Base-by-base conservation (phyloP, 495 filamentous ascomycete genomes). In the Recurvomyces mirabilis region DNA sequence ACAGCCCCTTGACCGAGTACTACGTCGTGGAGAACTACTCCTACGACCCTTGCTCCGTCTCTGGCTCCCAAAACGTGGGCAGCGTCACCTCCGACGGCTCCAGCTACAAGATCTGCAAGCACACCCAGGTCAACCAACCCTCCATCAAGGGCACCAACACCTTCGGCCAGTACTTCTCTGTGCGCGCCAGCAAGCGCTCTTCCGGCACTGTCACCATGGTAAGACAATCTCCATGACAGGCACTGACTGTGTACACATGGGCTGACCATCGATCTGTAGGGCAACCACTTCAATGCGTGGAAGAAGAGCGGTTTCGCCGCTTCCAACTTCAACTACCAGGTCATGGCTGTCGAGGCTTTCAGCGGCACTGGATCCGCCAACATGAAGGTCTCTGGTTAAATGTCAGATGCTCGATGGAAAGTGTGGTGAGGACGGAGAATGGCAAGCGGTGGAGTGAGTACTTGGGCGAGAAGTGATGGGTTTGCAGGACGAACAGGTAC, bases 81-180 rank as follows among this genome's bases (percentile, higher is more conserved):
- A 36, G 29, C 5, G 4, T 46, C 25, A 38, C 30, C 15, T 35
- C 28, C 33, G 42, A 46, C 24, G 42, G 42, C 42, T 23, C 18
- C n/a, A 46, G 29, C 42, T 46, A 46, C 23, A 21, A 46, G 5
- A 29, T 46, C 42, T 46, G 33, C 19, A 17, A 46, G 42, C 42
- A 46, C 42, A 28, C 35, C 29, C 42, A 46, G 33, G 31, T 37
- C 42, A 40, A 46, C 21, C 31, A 35, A 32, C 42, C 42, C 4
- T 46, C 42, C 13, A 46, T 46, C 22, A 28, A 46, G 19, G 42
- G 42, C 33, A 46, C 42, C 21, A 36, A 28, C 4, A 46, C 30
- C 33, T 46, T 46, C 42, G 25, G 25, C 12, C 42, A 46, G 25
- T 46, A 39, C 19, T 25, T 46, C 42, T 46, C 42, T 13, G 29